Evolutionary conservation across 2,329 filamentous ascomycete genomes (phyloP).

Genomic region (Aspergillus texensis): DNA sequence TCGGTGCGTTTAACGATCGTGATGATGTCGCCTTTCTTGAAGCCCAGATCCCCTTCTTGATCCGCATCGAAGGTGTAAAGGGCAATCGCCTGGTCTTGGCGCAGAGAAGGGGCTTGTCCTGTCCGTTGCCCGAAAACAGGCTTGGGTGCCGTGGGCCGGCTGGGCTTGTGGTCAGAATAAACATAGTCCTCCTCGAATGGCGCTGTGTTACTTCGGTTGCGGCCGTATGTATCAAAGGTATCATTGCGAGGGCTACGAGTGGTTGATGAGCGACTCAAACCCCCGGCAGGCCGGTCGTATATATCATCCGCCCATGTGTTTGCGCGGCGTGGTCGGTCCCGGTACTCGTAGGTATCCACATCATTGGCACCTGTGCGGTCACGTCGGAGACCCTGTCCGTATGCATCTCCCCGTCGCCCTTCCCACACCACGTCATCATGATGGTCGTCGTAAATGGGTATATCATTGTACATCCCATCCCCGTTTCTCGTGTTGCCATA

Average conservation of each 20-base stretch:
- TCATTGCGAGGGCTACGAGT: slow-evolving; percentile 31
- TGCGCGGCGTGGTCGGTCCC: slow-evolving; percentile 52
- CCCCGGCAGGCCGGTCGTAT: slow-evolving; percentile 46
- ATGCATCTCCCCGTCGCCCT: slow-evolving; percentile 69
- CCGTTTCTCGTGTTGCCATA: slow-evolving; percentile 62
- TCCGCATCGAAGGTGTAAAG: slow-evolving; percentile 94
- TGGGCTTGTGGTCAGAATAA: slow-evolving; percentile 67
- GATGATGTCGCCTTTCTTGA: slow-evolving; percentile 97
- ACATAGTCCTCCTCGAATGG: slow-evolving; percentile 52
- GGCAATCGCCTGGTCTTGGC: slow-evolving; percentile 80
- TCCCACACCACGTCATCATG: slow-evolving; percentile 87
- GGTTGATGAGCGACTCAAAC: slow-evolving; percentile 38
- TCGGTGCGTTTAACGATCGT: slow-evolving; percentile 94
- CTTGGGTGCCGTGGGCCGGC: slow-evolving; percentile 83
- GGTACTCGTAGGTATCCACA: slow-evolving; percentile 58
- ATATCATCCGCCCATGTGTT: slow-evolving; percentile 55
- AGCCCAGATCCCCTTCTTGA: slow-evolving; percentile 86
- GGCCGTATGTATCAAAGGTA: slow-evolving; percentile 34
- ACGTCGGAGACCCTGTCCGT: slow-evolving; percentile 66
- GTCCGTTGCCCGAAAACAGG: slow-evolving; percentile 69
- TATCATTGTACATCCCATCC: slow-evolving; percentile 87
- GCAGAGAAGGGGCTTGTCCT: slow-evolving; percentile 41
- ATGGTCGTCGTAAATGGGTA: slow-evolving; percentile 81
- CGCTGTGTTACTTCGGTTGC: slow-evolving; percentile 41
- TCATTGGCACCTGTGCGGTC: slow-evolving; percentile 56